phyloP scores from a whole-genome alignment of 2,329 filamentous ascomycete genomes.

The Botrytis hyacinthi region DNA sequence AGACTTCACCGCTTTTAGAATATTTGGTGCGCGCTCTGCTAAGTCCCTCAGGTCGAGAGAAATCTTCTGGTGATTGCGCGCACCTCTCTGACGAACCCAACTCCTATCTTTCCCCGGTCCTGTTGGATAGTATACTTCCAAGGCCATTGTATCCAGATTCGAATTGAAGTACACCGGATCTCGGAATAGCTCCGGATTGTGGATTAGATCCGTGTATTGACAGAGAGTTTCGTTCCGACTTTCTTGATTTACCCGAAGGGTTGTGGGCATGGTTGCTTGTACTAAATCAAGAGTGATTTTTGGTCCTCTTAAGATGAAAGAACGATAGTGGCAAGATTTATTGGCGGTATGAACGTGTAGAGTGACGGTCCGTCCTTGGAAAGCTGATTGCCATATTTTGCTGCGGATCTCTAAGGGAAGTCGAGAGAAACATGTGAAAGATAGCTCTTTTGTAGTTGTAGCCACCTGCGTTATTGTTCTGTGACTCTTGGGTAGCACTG shows the following conservation, averaged over 20 bases:
- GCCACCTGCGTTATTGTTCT: background rate
- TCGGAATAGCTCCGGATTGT: background rate
- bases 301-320: background rate
- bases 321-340: background rate
- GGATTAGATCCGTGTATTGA: background rate
- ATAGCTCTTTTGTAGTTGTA: background rate
- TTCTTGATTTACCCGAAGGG: background rate
- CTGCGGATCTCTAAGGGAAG: background rate
- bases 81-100: background rate
- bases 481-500: background rate
- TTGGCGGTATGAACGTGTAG: background rate
- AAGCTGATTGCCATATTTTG: background rate
- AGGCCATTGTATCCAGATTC: background rate
- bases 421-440: background rate
- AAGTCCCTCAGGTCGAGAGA: background rate
- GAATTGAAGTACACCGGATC: background rate
- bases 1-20: background rate
- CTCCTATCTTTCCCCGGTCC: background rate
- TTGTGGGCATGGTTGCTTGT: background rate
- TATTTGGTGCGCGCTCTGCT: background rate
- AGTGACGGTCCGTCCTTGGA: background rate
- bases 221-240: background rate
- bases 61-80: background rate
- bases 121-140: background rate
- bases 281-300: background rate